Base-by-base conservation (phyloP, 306 rosid species). In the Arachis stenosperma region DNA sequence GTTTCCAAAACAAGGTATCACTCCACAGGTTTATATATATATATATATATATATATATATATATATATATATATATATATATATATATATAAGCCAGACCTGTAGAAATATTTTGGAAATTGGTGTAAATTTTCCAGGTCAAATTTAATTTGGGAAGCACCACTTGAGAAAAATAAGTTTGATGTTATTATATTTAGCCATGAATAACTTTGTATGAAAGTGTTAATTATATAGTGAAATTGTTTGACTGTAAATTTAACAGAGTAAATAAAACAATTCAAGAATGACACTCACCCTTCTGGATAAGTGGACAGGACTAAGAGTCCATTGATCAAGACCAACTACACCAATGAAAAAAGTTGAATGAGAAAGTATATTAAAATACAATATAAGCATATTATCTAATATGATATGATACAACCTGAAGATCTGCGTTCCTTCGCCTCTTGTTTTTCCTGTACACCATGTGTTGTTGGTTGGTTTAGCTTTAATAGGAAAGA, bases 201-300 rank as follows among this genome's bases (percentile, higher is more conserved):
- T 63, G n/a, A 53, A 61, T 39, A n/a, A 44, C 54, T 69, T 6
- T 81, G 44, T 14, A 53, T 8, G 40, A 71, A 66, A 15, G 27
- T 60, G 17, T 27, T 75, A 55, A 64, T 51, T 50, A 10, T 47
- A 46, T 7, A 50, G 37, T 55, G 61, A 61, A 61, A 61, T 44
- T 14, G 44, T 54, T 33, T 2, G 11, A 61, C 15, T 14, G 51
- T 64, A 65, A 42, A 71, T 42, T 41, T 58, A 42, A 41, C 14
- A 40, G 29, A 61, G 17, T 51, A 8, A 48, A 68, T 22, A 54
- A 68, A 60, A 69, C 66, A 29, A 57, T 74, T 47, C 33, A 67
- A 78, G 77, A 36, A 62, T 50, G 74, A 59, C 71, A 57, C 80
- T 87, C 83, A 95, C 99, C 96, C 96, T 87, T 80, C 97, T 84